These are phyloP conservation scores for Tranzscheliella williamsii DNA, from an alignment of 1,284 basidiomycete genomes.

Conservation along the genomic window DNA sequence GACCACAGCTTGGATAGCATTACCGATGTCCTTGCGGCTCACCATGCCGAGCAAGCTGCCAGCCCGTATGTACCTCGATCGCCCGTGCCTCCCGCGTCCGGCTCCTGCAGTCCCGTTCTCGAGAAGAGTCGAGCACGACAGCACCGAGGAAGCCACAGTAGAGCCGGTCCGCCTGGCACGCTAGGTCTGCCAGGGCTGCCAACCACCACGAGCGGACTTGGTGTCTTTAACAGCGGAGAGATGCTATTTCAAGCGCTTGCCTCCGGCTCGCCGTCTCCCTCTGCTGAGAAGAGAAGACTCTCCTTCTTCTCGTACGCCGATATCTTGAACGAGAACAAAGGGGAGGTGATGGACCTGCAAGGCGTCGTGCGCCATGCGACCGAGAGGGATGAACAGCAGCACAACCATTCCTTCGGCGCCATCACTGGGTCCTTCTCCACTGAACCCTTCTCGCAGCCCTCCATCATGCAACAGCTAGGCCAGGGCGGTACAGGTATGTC, in stretches of 20 bases:
- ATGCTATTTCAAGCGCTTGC: slow-evolving; percentile 29
- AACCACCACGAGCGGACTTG: slow-evolving; percentile 27
- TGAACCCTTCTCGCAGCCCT: slow-evolving; percentile 23
- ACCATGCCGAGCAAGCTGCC: slow-evolving; percentile 36
- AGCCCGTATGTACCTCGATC: slow-evolving; percentile 42
- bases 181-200: slow-evolving; percentile 19
- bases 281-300: slow-evolving; percentile 46
- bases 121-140: slow-evolving; percentile 10
- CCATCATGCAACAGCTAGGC: slow-evolving; percentile 38
- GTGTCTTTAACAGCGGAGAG: slow-evolving; percentile 32
- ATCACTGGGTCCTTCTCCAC: not conserved
- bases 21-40: slow-evolving; percentile 43
- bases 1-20: slow-evolving; percentile 50
- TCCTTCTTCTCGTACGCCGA: slow-evolving; percentile 57
- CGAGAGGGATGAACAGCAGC: slow-evolving; percentile 40
- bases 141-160: not conserved
- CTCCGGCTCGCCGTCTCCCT: slow-evolving; percentile 27
- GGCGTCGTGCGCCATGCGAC: slow-evolving; percentile 35
- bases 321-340: slow-evolving; percentile 51
- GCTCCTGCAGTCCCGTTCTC: slow-evolving; percentile 18
- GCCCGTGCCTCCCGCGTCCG: slow-evolving; percentile 6
- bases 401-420: slow-evolving; percentile 9
- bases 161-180: slow-evolving; percentile 8
- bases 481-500: slow-evolving; percentile 20
- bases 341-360: slow-evolving; percentile 47